A percentile compares a stretch with the other conserved stretches of the same genome.
phyloP scores from a whole-genome alignment of 2,329 filamentous ascomycete genomes.

The Sporothrix phasma region DNA sequence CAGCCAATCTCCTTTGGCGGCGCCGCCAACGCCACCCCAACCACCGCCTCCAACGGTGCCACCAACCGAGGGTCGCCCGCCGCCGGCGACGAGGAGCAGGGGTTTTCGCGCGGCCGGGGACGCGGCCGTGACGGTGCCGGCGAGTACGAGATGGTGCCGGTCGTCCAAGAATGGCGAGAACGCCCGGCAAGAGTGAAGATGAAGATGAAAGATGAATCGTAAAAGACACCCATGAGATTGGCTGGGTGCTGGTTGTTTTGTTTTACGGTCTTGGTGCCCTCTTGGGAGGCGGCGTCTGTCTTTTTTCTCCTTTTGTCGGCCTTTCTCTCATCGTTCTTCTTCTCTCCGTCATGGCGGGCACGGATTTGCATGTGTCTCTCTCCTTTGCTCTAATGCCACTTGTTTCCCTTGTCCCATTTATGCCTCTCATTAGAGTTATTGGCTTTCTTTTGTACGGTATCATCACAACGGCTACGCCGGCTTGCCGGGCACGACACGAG shows the following conservation, averaged over 20 bases:
- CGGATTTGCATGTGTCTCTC: background rate
- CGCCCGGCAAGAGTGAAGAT: conserved; percentile 9
- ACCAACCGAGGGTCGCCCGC: background rate
- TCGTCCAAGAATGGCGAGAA: conserved; percentile 28
- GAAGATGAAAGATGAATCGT: no score
- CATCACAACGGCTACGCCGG: background rate
- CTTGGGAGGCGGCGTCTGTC: background rate
- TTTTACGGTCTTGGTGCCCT: background rate
- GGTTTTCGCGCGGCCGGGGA: conserved; percentile 40
- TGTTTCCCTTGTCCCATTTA: background rate
- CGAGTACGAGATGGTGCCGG: conserved; percentile 57
- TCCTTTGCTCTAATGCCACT: background rate
- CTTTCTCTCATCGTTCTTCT: background rate
- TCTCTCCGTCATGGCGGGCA: background rate
- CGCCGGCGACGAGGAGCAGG: conserved; percentile 37
- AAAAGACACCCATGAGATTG: background rate
- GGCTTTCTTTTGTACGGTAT: background rate
- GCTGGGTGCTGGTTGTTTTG: background rate
- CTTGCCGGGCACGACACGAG: background rate
- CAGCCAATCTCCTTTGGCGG: conserved; percentile 81
- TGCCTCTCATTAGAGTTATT: background rate
- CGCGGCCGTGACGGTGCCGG: conserved; percentile 45
- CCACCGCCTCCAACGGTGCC: no score
- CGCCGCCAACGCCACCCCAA: conserved; percentile 6
- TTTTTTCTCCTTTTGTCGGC: background rate